phyloP scores from a whole-genome alignment of 495 filamentous ascomycete genomes.

The Penicilliopsis zonata region DNA sequence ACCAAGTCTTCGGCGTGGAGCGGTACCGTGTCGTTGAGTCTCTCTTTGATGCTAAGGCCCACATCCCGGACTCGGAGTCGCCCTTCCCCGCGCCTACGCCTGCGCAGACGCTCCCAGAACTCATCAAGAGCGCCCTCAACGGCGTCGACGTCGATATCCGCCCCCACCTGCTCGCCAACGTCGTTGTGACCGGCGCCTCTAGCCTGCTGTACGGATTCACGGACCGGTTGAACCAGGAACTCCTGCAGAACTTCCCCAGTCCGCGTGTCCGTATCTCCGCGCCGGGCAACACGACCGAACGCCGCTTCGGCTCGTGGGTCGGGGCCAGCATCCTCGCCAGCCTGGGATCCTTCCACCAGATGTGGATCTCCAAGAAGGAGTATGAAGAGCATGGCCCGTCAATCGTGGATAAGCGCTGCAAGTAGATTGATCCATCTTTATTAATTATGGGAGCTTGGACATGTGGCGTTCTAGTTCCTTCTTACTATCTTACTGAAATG shows the following conservation, averaged over 20 bases:
- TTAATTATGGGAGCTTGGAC: background rate
- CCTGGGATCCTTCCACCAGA: constrained; percentile 97
- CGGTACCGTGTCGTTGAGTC: constrained; percentile 76
- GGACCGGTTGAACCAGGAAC: constrained; percentile 74
- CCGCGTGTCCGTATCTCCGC: constrained; percentile 75
- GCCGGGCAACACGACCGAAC: constrained; percentile 72
- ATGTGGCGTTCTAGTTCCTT: no score
- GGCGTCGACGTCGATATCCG: constrained; percentile 82
- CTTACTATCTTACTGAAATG: no score
- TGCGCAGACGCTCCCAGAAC: constrained; percentile 62
- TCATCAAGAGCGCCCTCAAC: constrained; percentile 65
- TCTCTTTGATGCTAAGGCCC: constrained; percentile 70
- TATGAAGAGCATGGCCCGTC: constrained; percentile 47
- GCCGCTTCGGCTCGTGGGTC: constrained; percentile 87
- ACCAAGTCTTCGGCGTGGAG: constrained; percentile 83
- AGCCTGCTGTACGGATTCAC: constrained; percentile 80
- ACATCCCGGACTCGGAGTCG: constrained; percentile 29
- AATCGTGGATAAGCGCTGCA: constrained; percentile 52
- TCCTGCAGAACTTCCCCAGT: constrained; percentile 65
- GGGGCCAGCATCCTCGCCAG: constrained; percentile 93
- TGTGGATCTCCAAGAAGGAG: constrained; percentile 83
- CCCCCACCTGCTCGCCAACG: constrained; percentile 68
- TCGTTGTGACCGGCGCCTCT: constrained; percentile 86
- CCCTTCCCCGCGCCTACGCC: constrained; percentile 41
- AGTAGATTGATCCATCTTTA: constrained; percentile 15